A percentile compares a stretch with the other conserved stretches of the same genome.
phyloP scores from a whole-genome alignment of 2,329 filamentous ascomycete genomes.

The Nothopassalora personata region DNA sequence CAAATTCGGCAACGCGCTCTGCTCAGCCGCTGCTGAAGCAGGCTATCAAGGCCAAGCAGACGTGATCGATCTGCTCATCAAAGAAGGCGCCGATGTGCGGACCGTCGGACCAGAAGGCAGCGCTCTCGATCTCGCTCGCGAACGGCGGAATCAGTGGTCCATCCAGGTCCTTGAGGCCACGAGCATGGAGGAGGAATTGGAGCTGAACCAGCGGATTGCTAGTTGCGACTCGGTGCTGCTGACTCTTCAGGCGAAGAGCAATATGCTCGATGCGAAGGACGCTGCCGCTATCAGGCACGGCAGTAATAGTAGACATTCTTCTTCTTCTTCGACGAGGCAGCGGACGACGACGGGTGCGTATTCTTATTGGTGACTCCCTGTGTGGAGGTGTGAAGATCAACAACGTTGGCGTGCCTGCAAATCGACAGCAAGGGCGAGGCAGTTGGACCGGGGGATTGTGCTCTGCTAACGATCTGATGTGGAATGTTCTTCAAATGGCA shows the following conservation, averaged over 20 bases:
- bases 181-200: not conserved
- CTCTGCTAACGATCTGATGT: not conserved
- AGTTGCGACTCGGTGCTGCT: conserved; percentile 18
- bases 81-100: conserved; percentile 26
- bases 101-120: conserved; percentile 13
- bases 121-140: conserved; percentile 7
- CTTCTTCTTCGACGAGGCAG: not conserved
- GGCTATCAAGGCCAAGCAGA: conserved; percentile 34
- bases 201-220: conserved; percentile 12
- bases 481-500: not conserved
- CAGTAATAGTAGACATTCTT: not conserved
- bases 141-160: conserved; percentile 6
- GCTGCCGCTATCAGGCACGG: not conserved
- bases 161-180: conserved; percentile 26
- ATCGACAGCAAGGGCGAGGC: not conserved
- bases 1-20: conserved; percentile 27
- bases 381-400: not conserved
- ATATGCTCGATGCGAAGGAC: conserved; percentile 1
- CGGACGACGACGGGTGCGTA: not conserved
- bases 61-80: conserved; percentile 6
- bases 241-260: conserved; percentile 13
- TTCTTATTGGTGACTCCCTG: not conserved
- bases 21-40: conserved; percentile 23
- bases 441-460: not conserved
- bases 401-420: not conserved